Conservation (phyloP, 2,329 filamentous ascomycete species). For the Xylariaceae sp. region DNA sequence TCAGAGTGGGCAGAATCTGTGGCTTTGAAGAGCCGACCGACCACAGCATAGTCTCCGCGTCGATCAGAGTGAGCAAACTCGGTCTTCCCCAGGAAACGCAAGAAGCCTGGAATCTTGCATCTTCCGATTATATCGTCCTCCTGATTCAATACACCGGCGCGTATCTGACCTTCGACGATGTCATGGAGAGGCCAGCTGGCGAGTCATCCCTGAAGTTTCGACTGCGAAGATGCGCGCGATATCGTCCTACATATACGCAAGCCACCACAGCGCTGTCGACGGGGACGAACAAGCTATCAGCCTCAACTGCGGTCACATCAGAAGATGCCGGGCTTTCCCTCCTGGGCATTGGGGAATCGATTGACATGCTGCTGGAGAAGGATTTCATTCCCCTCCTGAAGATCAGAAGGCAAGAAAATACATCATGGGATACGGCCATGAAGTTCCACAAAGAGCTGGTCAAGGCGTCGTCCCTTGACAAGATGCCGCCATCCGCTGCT, state of each 20-base stretch:
- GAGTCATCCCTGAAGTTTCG: conserved; percentile 44
- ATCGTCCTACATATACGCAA: conserved; percentile 59
- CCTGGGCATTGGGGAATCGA: conserved; percentile 63
- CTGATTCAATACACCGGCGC: conserved; percentile 56
- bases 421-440: conserved; percentile 65
- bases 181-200: conserved; percentile 34
- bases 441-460: conserved; percentile 13
- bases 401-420: conserved; percentile 41
- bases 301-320: background rate
- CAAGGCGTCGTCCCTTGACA: background rate
- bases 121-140: conserved; percentile 63
- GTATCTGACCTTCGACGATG: conserved; percentile 53
- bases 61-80: conserved; percentile 61
- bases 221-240: conserved; percentile 61
- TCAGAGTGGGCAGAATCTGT: conserved; percentile 58
- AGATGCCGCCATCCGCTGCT: background rate
- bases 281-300: conserved; percentile 9
- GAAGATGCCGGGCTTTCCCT: conserved; percentile 35
- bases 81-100: conserved; percentile 67
- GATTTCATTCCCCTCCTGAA: conserved; percentile 57
- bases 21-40: conserved; percentile 33
- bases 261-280: conserved; percentile 44
- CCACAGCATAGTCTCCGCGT: conserved; percentile 53
- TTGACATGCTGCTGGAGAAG: conserved; percentile 61
- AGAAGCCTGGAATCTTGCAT: conserved; percentile 66